Conservation (phyloP, 495 filamentous ascomycete species). For the Podospora fimiseda region DNA sequence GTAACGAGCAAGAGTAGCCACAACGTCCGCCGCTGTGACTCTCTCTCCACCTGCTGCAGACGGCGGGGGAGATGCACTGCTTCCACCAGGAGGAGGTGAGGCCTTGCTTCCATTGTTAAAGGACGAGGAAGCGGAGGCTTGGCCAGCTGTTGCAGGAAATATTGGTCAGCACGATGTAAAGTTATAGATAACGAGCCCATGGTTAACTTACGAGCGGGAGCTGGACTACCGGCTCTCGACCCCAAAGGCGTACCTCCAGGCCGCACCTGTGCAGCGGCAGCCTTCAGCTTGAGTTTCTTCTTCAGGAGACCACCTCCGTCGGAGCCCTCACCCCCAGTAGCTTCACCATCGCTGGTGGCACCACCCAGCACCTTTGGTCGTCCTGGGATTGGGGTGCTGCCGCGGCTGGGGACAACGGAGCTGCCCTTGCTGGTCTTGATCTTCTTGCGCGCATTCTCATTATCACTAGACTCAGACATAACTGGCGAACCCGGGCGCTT, state of each 20-base stretch:
- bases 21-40: constrained; percentile 49
- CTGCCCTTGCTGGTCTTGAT: constrained; percentile 59
- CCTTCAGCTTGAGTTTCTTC: constrained; percentile 59
- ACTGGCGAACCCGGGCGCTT: constrained; percentile 86
- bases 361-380: constrained; percentile 49
- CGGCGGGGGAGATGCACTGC: constrained; percentile 11
- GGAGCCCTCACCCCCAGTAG: constrained; percentile 67
- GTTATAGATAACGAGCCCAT: not conserved
- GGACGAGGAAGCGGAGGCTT: no score
- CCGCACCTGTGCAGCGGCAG: constrained; percentile 12
- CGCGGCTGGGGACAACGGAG: constrained; percentile 39
- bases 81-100: no score
- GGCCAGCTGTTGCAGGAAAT: constrained; percentile 1
- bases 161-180: not conserved
- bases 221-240: constrained; percentile 49
- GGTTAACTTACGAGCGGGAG: constrained; percentile 23
- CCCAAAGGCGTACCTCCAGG: constrained; percentile 44
- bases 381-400: constrained; percentile 51
- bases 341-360: constrained; percentile 76
- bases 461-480: constrained; percentile 80
- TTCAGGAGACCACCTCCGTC: constrained; percentile 56
- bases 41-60: constrained; percentile 16
- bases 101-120: no score
- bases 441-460: constrained; percentile 85
- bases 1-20: constrained; percentile 45